These are phyloP conservation scores for Kodamaea alishanica DNA, from an alignment of 1,139 yeast genomes.

Conservation along the genomic window DNA sequence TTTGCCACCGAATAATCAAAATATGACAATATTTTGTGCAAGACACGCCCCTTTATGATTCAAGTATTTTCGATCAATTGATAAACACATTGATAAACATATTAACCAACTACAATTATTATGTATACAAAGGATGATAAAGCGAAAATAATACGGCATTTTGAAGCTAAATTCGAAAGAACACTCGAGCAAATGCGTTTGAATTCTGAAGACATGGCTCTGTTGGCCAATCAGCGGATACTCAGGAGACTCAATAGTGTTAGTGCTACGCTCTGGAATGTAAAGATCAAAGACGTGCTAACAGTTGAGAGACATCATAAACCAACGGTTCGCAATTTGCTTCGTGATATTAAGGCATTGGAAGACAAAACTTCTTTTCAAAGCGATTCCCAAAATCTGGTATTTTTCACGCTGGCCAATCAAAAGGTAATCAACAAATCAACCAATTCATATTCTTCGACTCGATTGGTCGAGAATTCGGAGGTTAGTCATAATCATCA, in stretches of 20 bases:
- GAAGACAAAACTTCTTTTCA: conserved; percentile 7
- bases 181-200: conserved; percentile 17
- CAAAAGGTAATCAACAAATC: neutral
- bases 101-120: conserved; percentile 7
- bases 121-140: conserved; percentile 36
- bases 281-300: conserved; percentile 36
- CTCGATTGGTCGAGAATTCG: neutral
- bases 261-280: conserved; percentile 40
- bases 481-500: neutral
- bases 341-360: conserved; percentile 26
- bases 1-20: neutral
- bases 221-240: conserved; percentile 26
- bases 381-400: conserved; percentile 5
- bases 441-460: neutral
- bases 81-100: conserved; percentile 6
- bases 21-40: conserved; percentile 4
- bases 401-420: conserved; percentile 5
- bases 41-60: conserved; percentile 5
- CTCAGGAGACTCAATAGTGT: conserved; percentile 37
- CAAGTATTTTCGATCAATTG: neutral
- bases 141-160: conserved; percentile 28
- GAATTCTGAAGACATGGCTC: conserved; percentile 16
- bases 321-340: conserved; percentile 27
- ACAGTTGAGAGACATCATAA: conserved; percentile 42
- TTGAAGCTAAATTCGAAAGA: conserved; percentile 20